Percentiles rank a stretch among this genome's conserved stretches.
Conservation (phyloP, 164 flowering plant species). For the Hamamelis virginiana region DNA sequence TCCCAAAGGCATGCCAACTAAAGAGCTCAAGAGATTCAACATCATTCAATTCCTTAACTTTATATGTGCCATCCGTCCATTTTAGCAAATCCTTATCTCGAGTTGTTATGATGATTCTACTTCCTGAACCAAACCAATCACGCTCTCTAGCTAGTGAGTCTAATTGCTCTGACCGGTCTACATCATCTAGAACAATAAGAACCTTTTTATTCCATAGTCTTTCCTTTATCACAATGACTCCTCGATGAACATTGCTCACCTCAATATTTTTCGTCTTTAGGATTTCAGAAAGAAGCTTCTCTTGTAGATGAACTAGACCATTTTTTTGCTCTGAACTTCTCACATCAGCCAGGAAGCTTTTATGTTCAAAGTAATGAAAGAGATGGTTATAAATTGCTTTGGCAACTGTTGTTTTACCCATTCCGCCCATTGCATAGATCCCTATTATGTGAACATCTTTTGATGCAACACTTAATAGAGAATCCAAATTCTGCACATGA, state of each 20-base stretch:
- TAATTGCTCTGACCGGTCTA: too few relatives aligned
- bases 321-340: not conserved
- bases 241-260: not conserved
- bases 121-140: constrained; percentile 7
- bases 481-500: not conserved
- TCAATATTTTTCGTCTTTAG: not conserved
- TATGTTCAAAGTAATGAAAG: too few relatives aligned
- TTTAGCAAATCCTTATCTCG: constrained; percentile 2
- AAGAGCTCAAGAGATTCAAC: constrained; percentile 1
- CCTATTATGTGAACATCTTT: not conserved
- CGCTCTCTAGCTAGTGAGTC: not conserved
- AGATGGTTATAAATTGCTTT: too few relatives aligned
- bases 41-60: not conserved
- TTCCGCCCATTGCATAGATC: constrained; percentile 17
- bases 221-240: constrained; percentile 1
- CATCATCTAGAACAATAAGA: too few relatives aligned
- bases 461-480: not conserved
- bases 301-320: not conserved
- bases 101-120: constrained; percentile 14
- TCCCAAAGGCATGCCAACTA: not conserved
- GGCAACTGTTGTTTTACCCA: too few relatives aligned
- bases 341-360: constrained; percentile 10
- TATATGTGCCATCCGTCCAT: not conserved
- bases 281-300: too few relatives aligned
- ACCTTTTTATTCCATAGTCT: not conserved